phyloP scores from a whole-genome alignment of 2,329 filamentous ascomycete species.

The Colletotrichum zoysiae region DNA sequence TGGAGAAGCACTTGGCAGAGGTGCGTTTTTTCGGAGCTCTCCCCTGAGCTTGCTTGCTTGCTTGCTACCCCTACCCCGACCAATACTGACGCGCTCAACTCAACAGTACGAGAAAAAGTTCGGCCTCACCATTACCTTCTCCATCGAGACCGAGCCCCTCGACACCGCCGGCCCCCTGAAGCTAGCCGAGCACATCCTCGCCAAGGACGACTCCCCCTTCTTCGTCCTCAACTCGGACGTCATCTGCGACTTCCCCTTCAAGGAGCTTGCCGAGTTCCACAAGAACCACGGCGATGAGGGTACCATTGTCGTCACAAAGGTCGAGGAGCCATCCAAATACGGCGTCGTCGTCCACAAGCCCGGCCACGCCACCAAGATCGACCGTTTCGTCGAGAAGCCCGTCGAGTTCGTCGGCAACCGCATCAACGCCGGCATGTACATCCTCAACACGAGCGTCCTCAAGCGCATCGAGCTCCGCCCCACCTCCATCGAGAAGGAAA shows the following conservation, averaged over 20 bases:
- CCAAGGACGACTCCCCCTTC: conserved; percentile 94
- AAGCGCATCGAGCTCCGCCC: conserved; percentile 94
- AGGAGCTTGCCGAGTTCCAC: conserved; percentile 91
- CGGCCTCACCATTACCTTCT: conserved; percentile 96
- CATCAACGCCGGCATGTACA: conserved; percentile 99
- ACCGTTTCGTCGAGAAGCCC: conserved; percentile 99
- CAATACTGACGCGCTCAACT: conserved; percentile 38
- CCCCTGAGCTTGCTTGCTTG: not conserved
- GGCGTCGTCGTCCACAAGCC: conserved; percentile 98
- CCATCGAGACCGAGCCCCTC: conserved; percentile 93
- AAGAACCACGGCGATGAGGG: conserved; percentile 93
- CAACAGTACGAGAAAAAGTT: conserved; percentile 87
- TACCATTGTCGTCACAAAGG: conserved; percentile 98
- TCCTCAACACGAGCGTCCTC: conserved; percentile 92
- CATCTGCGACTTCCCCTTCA: conserved; percentile 97
- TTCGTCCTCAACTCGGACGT: conserved; percentile 99
- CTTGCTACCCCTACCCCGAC: not conserved
- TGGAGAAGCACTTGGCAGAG: conserved; percentile 94
- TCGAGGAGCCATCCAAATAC: conserved; percentile 98
- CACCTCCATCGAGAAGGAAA: conserved; percentile 98
- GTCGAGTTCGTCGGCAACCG: conserved; percentile 99
- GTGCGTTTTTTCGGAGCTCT: conserved; percentile 60
- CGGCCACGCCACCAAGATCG: conserved; percentile 89
- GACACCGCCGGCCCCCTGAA: conserved; percentile 96
- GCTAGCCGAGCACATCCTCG: conserved; percentile 90